phyloP scores from a whole-genome alignment of 2,329 filamentous ascomycete species.

The Akanthomyces uredinophilus region DNA sequence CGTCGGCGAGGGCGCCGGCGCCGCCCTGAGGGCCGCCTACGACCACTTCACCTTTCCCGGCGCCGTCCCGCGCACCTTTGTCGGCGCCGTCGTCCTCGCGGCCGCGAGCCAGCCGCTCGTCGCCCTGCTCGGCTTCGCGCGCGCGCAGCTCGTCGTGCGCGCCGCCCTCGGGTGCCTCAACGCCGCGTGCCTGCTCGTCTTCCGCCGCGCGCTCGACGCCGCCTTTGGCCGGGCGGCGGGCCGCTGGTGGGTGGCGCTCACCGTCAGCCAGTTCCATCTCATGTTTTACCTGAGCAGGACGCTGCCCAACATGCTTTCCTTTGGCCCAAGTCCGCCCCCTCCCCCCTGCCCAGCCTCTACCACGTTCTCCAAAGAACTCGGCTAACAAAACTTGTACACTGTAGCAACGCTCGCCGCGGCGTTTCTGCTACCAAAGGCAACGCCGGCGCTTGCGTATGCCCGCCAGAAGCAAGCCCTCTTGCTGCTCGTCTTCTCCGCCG shows the following conservation, averaged over 20 bases:
- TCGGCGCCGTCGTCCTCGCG: conserved; percentile 73
- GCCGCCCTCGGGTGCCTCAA: conserved; percentile 75
- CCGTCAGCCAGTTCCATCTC: conserved; percentile 84
- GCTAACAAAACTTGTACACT: too few species aligned
- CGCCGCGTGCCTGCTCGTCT: conserved; percentile 60
- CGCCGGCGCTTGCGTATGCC: conserved; percentile 24
- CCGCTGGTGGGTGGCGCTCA: conserved; percentile 75
- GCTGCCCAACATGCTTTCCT: conserved; percentile 94
- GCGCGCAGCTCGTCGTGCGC: conserved; percentile 62
- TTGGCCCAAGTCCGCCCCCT: conserved; percentile 65
- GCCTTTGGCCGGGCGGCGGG: conserved; percentile 65
- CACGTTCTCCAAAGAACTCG: too few species aligned
- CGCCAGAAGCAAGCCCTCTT: conserved; percentile 62
- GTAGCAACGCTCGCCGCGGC: conserved; percentile 61
- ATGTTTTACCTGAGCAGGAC: conserved; percentile 89
- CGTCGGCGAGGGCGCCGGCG: conserved; percentile 41
- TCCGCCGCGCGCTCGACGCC: conserved; percentile 56
- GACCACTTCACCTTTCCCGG: conserved; percentile 91
- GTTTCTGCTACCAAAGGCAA: conserved; percentile 35
- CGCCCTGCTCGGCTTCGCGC: conserved; percentile 47
- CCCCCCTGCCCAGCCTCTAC: not conserved
- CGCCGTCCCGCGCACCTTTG: conserved; percentile 84
- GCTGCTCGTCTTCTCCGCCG: conserved; percentile 71
- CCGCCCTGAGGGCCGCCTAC: conserved; percentile 59
- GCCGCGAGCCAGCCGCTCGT: conserved; percentile 65